A percentile compares a stretch with the other conserved stretches of the same genome.
Evolutionary conservation across 139 green algal genomes (phyloP).

Genomic region (Chlamydomonas schloesseri): DNA sequence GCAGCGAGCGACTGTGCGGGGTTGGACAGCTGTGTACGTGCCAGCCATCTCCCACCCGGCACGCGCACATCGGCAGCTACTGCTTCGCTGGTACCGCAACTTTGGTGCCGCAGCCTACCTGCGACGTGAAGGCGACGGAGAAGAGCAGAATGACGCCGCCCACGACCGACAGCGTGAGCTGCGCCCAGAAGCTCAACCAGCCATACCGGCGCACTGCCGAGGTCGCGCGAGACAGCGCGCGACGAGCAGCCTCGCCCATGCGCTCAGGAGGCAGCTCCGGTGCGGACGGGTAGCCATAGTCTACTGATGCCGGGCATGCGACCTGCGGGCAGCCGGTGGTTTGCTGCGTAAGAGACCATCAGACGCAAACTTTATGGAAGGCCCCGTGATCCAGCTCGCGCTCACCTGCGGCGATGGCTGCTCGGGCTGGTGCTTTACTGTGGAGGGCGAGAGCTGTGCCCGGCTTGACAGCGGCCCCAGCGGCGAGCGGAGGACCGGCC

Average conservation of each 20-base stretch:
- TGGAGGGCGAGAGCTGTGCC: too few species aligned
- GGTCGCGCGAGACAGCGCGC: slow-evolving; percentile 62
- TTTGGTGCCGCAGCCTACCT: slow-evolving; percentile 67
- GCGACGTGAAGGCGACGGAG: slow-evolving; percentile 92
- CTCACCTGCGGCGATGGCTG: too few species aligned
- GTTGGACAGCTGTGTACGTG: neutral
- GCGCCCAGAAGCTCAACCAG: slow-evolving; percentile 96
- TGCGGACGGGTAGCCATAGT: slow-evolving; percentile 34
- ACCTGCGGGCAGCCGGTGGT: neutral
- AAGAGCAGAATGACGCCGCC: slow-evolving; percentile 95
- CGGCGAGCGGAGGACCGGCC: too few species aligned
- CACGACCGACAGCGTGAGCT: slow-evolving; percentile 92
- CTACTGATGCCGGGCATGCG: neutral
- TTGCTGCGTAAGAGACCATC: too few species aligned
- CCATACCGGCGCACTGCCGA: slow-evolving; percentile 76
- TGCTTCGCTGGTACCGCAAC: neutral
- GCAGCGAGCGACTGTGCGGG: too few species aligned
- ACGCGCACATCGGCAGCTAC: neutral
- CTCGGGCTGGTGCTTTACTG: too few species aligned
- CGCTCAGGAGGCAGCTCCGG: slow-evolving; percentile 44
- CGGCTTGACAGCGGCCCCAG: too few species aligned
- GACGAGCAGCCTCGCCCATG: slow-evolving; percentile 64
- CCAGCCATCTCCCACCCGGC: neutral
- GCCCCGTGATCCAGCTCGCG: too few species aligned
- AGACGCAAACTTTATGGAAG: too few species aligned